Evolutionary conservation across 2,329 filamentous ascomycete genomes (phyloP).

Genomic region (Pyricularia sp.): DNA sequence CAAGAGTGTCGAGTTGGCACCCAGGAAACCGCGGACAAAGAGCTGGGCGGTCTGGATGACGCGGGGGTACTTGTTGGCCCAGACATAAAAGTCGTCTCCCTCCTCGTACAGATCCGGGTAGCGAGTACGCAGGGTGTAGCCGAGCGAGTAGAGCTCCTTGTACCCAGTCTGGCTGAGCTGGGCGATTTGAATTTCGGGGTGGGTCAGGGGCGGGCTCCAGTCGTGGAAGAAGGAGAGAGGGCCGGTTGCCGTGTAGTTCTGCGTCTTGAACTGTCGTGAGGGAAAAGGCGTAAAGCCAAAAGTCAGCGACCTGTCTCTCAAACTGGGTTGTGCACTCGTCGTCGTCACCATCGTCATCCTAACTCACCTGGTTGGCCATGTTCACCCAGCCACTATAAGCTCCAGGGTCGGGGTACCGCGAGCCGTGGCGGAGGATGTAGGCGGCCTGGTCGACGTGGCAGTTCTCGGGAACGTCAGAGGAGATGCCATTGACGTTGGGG

Average conservation of each 20-base stretch:
- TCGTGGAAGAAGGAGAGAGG: conserved; percentile 44
- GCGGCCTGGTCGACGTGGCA: conserved; percentile 53
- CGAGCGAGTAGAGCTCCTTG: conserved; percentile 50
- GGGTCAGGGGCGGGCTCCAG: conserved; percentile 49
- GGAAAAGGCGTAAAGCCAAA: conserved; percentile 1
- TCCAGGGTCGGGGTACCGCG: conserved; percentile 50
- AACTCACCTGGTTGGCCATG: conserved; percentile 31
- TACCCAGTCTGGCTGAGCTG: conserved; percentile 52
- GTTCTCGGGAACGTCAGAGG: conserved; percentile 40
- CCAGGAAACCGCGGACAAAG: conserved; percentile 53
- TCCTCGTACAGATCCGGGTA: conserved; percentile 40
- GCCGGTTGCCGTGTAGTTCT: conserved; percentile 42
- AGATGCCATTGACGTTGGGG: conserved; percentile 46
- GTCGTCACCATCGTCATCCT: background rate
- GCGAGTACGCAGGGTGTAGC: conserved; percentile 38
- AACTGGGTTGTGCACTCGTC: too few relatives aligned
- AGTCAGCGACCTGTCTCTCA: too few relatives aligned
- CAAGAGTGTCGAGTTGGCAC: conserved; percentile 39
- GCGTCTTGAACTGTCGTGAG: conserved; percentile 35
- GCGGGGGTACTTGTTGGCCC: conserved; percentile 57
- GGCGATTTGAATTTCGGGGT: conserved; percentile 45
- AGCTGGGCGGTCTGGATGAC: conserved; percentile 53
- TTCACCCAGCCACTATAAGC: conserved; percentile 49
- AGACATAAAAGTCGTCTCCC: conserved; percentile 45
- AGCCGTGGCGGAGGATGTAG: conserved; percentile 52